Evolutionary conservation across 1,284 basidiomycete species (phyloP), one percentile per base, ranked within the genome.

Genomic region (Rhodotorula sp.): DNA sequence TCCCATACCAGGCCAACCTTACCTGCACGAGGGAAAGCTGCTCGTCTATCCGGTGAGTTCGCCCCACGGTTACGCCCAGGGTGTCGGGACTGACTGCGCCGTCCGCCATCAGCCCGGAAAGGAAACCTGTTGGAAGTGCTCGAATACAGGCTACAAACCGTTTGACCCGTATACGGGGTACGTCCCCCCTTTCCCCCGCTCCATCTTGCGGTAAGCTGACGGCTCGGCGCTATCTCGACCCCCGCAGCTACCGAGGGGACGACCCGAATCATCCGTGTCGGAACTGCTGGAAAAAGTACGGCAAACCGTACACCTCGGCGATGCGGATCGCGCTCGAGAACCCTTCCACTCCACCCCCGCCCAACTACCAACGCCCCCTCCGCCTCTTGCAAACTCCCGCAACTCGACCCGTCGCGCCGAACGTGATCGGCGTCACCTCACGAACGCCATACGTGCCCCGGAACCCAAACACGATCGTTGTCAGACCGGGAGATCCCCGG

Each of bases 401-500:
- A 30, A 48, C 55, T 44, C 37, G 55, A 3, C 54, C 46, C n/a
- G 2, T 44, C 12, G 22, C 59, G 18, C 67, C 67, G 24, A 30
- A 67, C 45, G 65, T 62, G 20, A 46, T 64, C 22, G 33, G 55
- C 24, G 58, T 56, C 30, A 58, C 22, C 6, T 33, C n/a, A 7
- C n/a, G 56, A 15, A 26, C 24, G 17, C 46, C 22, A 44, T 42
- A 51, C 42, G 29, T 65, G 46, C 29, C 55, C 20, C n/a, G 44
- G 5, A 18, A 63, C 12, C 48, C 64, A 6, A 64, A 61, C 6
- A 56, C 60, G 29, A 29, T 73, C 20, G 74, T 75, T 4, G 67
- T 75, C 6, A 14, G 68, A 24, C 71, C 74, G 5, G 74, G 80
- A 63, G 53, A 81, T 55, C 56, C 80, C 67, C 51, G 81, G 69